phyloP scores from a whole-genome alignment of 208 protist genomes.

The Leishmania mexicana region DNA sequence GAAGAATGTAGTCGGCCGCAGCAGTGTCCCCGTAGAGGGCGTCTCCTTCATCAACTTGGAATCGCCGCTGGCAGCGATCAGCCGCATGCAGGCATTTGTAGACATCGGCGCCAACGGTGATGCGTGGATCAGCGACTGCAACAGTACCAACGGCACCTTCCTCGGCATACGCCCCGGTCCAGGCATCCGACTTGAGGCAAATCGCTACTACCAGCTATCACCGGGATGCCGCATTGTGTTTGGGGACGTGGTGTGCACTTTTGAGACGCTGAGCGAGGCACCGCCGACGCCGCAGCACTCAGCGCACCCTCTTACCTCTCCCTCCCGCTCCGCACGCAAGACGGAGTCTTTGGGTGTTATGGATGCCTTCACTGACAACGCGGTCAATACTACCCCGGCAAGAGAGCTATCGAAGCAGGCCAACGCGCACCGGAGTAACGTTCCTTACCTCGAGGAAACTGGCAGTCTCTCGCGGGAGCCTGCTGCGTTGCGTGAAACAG shows the following conservation, averaged over 20 bases:
- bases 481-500: background rate
- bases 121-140: slow-evolving; percentile 83
- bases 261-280: slow-evolving; percentile 19
- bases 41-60: slow-evolving; percentile 74
- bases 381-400: background rate
- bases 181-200: slow-evolving; percentile 60
- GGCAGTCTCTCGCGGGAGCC: slow-evolving; percentile 1
- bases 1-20: slow-evolving; percentile 81
- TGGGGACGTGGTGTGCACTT: slow-evolving; percentile 70
- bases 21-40: slow-evolving; percentile 43
- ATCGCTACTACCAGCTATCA: slow-evolving; percentile 81
- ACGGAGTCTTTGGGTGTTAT: slow-evolving; percentile 5
- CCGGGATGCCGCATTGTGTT: slow-evolving; percentile 70
- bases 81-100: slow-evolving; percentile 82
- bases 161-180: slow-evolving; percentile 50
- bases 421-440: slow-evolving; percentile 6
- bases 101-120: slow-evolving; percentile 81
- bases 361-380: background rate
- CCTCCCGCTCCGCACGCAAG: slow-evolving; percentile 10
- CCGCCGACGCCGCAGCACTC: background rate
- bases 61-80: slow-evolving; percentile 63
- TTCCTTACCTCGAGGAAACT: slow-evolving; percentile 21
- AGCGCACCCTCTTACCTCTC: background rate
- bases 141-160: slow-evolving; percentile 89
- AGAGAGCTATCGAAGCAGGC: background rate